Conservation (phyloP, 1,139 yeast genomes). For the Blastobotrys niveus region DNA sequence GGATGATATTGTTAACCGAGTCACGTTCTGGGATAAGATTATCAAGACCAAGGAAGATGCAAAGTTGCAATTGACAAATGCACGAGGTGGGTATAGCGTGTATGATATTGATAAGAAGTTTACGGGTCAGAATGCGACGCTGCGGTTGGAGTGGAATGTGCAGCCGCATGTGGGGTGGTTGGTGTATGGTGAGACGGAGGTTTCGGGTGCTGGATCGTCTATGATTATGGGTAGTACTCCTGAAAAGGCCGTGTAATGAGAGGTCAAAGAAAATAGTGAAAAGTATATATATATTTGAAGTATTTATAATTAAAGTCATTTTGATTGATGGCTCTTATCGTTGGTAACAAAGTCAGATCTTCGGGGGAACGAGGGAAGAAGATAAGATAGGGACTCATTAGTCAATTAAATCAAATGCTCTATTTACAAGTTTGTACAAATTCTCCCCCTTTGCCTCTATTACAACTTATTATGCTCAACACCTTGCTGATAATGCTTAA, state of each 20-base stretch:
- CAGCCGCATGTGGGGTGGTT: conserved; percentile 89
- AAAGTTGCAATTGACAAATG: conserved; percentile 44
- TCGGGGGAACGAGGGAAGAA: no score
- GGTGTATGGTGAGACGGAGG: conserved; percentile 56
- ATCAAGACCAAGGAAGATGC: conserved; percentile 58
- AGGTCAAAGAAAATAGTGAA: no score
- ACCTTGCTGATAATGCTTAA: neutral
- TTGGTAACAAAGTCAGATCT: no score
- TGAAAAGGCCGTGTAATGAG: no score
- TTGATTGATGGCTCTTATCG: no score
- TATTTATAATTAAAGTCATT: no score
- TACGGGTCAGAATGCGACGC: conserved; percentile 56
- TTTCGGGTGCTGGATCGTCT: conserved; percentile 34
- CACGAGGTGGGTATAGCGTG: conserved; percentile 70
- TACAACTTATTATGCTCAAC: no score
- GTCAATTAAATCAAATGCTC: no score
- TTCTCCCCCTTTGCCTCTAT: no score
- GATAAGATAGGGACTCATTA: no score
- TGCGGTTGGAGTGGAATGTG: conserved; percentile 81
- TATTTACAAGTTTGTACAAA: no score
- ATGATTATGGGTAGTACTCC: conserved; percentile 20
- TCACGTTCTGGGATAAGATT: conserved; percentile 89
- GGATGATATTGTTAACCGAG: conserved; percentile 46
- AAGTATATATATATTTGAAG: no score
- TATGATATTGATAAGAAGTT: conserved; percentile 79